Conservation (phyloP, 371 early-diverging fungal genomes). For the Dinochytrium kinnereticum region DNA sequence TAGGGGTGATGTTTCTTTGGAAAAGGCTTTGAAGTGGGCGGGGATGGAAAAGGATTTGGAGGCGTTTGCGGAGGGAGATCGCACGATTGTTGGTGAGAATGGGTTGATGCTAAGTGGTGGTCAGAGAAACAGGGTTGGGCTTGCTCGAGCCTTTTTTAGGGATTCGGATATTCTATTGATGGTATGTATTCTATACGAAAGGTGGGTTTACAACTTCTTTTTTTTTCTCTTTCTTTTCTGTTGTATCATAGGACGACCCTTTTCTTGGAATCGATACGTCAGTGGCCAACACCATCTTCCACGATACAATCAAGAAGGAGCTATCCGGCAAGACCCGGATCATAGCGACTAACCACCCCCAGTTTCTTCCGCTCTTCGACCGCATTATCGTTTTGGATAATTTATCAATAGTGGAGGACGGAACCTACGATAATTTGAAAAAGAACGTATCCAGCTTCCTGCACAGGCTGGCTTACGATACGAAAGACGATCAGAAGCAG, state of each 20-base stretch:
- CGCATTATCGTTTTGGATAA: slow-evolving; percentile 60
- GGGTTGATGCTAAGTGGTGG: slow-evolving; percentile 58
- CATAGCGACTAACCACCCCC: slow-evolving; percentile 42
- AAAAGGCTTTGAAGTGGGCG: slow-evolving; percentile 40
- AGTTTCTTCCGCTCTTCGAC: slow-evolving; percentile 38
- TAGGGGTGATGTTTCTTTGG: slow-evolving; percentile 37
- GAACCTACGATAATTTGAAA: slow-evolving; percentile 64
- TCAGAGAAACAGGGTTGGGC: slow-evolving; percentile 46
- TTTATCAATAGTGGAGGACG: slow-evolving; percentile 67
- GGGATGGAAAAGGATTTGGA: slow-evolving; percentile 48
- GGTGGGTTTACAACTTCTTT: background rate
- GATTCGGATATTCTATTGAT: slow-evolving; percentile 19
- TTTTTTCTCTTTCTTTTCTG: background rate
- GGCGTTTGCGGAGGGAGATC: slow-evolving; percentile 40
- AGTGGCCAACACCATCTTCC: slow-evolving; percentile 46
- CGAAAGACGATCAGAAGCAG: background rate
- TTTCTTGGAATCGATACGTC: slow-evolving; percentile 50
- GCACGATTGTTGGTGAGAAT: slow-evolving; percentile 55
- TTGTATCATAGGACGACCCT: slow-evolving; percentile 41
- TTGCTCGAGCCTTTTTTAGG: slow-evolving; percentile 30
- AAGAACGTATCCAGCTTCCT: background rate
- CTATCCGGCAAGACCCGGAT: slow-evolving; percentile 38
- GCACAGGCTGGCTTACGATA: background rate
- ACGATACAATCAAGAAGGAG: slow-evolving; percentile 41
- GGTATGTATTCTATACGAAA: background rate